Percentiles rank a stretch among this genome's conserved stretches.
These are phyloP conservation scores for Eragrostis tef DNA, from an alignment of 202 grass and related monocot genomes.

Conservation along the genomic window DNA sequence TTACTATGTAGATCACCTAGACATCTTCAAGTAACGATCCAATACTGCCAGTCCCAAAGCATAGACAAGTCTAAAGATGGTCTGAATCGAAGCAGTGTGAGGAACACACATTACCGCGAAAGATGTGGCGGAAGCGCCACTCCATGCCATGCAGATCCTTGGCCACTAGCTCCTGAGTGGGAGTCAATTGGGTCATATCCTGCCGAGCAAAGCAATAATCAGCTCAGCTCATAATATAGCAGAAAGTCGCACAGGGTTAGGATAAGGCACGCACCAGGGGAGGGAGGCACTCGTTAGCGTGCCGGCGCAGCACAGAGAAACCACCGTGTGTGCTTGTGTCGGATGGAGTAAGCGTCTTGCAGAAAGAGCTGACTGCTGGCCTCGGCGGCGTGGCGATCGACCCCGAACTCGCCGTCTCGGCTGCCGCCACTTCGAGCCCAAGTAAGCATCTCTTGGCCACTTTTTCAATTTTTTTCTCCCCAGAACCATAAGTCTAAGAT, in stretches of 20 bases:
- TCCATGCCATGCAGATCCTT: conserved; percentile 92
- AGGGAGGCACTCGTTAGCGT: conserved; percentile 95
- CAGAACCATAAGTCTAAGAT: background rate
- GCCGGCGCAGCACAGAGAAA: conserved; percentile 89
- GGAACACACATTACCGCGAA: conserved; percentile 68
- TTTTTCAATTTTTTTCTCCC: no score
- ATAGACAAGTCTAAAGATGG: background rate
- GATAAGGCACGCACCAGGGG: conserved; percentile 58
- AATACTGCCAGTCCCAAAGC: background rate
- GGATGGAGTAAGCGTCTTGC: conserved; percentile 90
- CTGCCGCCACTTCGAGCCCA: conserved; percentile 32
- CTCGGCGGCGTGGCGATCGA: conserved; percentile 29
- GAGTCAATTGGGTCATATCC: conserved; percentile 91
- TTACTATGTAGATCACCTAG: background rate
- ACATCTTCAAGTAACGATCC: background rate
- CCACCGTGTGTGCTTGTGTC: conserved; percentile 97
- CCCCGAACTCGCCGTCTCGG: conserved; percentile 53
- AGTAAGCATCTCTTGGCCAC: conserved; percentile 10
- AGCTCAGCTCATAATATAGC: conserved; percentile 8
- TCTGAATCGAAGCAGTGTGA: no score
- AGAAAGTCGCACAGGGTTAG: background rate
- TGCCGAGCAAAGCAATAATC: conserved; percentile 35
- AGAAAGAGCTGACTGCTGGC: conserved; percentile 79
- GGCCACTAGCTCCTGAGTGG: conserved; percentile 78
- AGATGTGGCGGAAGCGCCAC: conserved; percentile 98